Evolutionary conservation across 1,284 basidiomycete species (phyloP).

Genomic region (Malassezia cuniculi): DNA sequence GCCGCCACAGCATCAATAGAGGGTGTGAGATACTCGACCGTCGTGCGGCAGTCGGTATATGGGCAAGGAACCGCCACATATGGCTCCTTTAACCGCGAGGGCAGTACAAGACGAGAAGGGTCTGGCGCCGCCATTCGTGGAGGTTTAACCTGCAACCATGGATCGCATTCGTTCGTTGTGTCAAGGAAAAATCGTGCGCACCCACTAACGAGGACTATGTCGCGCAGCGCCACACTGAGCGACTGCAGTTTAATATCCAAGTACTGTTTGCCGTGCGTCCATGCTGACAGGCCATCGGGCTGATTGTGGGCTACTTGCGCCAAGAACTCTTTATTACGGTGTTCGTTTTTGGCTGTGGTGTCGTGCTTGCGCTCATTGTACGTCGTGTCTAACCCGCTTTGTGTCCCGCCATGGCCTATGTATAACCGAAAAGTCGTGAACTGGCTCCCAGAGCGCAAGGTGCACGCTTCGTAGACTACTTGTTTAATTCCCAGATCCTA

Average conservation of each 20-base stretch:
- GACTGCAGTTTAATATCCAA: constrained; percentile 1
- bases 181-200: not conserved
- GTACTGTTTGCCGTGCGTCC: constrained; percentile 5
- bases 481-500: constrained; percentile 8
- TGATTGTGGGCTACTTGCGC: constrained; percentile 3
- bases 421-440: constrained; percentile 6
- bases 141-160: too few relatives aligned
- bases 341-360: constrained; percentile 1
- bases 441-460: constrained; percentile 2
- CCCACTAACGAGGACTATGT: constrained; percentile 5
- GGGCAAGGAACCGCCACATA: constrained; percentile 34
- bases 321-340: constrained; percentile 3
- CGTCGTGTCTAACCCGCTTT: not conserved
- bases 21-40: constrained; percentile 38
- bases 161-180: too few relatives aligned
- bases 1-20: constrained; percentile 15
- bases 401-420: constrained; percentile 13
- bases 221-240: constrained; percentile 3
- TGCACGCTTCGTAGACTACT: not conserved
- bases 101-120: constrained; percentile 10
- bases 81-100: constrained; percentile 32
- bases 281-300: constrained; percentile 3
- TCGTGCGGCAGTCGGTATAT: constrained; percentile 29
- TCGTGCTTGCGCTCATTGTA: constrained; percentile 1
- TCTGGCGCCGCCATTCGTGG: too few relatives aligned